Evolutionary conservation across 345 rosid genomes (phyloP), one percentile per base, ranked within the genome.

Genomic region (Stellera chamaejasme): DNA sequence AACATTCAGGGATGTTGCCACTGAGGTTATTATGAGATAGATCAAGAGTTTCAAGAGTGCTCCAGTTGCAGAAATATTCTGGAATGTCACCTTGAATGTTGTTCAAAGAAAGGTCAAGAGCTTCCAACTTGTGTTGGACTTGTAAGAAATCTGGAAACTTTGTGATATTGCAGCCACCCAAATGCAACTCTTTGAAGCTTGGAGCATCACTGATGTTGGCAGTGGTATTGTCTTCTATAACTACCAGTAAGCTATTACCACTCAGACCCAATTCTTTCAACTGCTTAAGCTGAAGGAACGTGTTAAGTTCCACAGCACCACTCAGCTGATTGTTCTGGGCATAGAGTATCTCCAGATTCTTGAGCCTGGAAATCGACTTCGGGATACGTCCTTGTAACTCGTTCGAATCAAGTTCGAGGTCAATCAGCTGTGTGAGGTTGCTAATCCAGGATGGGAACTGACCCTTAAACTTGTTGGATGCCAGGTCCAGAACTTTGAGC

Each of bases 1-100:
- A 39, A 50, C 75, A 66, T 47, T 6, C 23, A 23, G 75, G 75
- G 43, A 69, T 52, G 8, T 3, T 16, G 5, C 58, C 66, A 3
- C 48, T 48, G 41, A 67, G 56, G 49, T 56, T 49, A 36, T 65
- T 69, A 11, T 55, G 12, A 14, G 56, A 54, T 2, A 60, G 0
- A 11, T 65, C 66, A 27, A 60, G 59, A 10, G 41, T 8, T 10
- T 39, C 0, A 14, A 66, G 45, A 25, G 44, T 16, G 45, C 6
- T 57, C 13, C 13, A 32, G 19, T 61, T 56, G 64, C 75, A 66
- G 8, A 64, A 51, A 4, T 12, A 3, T 7, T 13, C 27, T 28
- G 64, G 54, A 45, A 52, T 11, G 13, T 52, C 52, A 26, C 57
- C 57, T 39, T 54, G 46, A 54, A 54, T 39, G 13, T 54, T 15